phyloP scores from a whole-genome alignment of 2,329 filamentous ascomycete genomes.

The Verticillium klebahnii region DNA sequence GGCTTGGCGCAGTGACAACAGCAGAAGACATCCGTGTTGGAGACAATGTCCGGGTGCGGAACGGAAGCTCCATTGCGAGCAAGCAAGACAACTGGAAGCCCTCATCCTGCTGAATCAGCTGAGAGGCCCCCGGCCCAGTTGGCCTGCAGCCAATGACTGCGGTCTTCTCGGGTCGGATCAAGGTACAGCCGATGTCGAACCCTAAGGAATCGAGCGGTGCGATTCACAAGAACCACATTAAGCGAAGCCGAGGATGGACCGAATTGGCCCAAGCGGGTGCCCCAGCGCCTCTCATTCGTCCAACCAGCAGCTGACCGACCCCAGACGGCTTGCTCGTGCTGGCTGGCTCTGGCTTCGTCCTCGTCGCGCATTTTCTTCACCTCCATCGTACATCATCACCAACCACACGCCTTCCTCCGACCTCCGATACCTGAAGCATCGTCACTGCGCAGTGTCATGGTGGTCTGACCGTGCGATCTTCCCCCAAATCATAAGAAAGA shows the following conservation, averaged over 20 bases:
- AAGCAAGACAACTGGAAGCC: not conserved
- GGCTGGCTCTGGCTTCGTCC: not conserved
- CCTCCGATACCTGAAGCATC: constrained; percentile 1
- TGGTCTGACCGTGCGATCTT: constrained; percentile 15
- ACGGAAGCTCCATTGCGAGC: not conserved
- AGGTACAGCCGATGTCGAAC: not conserved
- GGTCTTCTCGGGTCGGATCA: not conserved
- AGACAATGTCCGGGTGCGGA: not conserved
- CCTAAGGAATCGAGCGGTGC: not conserved
- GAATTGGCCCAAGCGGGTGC: not conserved
- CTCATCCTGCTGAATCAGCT: not conserved
- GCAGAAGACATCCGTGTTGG: not conserved
- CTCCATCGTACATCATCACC: constrained; percentile 10
- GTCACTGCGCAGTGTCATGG: constrained; percentile 10
- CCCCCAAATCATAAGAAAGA: constrained; percentile 14
- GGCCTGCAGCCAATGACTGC: not conserved
- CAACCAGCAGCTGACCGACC: not conserved
- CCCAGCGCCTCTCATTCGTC: constrained; percentile 5
- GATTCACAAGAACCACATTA: constrained; percentile 1
- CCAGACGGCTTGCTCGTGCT: constrained; percentile 2
- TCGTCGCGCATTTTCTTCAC: constrained; percentile 15
- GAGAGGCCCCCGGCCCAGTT: not conserved
- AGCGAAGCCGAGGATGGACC: constrained; percentile 4
- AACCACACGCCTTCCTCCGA: constrained; percentile 11
- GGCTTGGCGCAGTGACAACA: not conserved